These are phyloP conservation scores for Candida tetrigidarum DNA, from an alignment of 1,139 yeast species.

Conservation along the genomic window DNA sequence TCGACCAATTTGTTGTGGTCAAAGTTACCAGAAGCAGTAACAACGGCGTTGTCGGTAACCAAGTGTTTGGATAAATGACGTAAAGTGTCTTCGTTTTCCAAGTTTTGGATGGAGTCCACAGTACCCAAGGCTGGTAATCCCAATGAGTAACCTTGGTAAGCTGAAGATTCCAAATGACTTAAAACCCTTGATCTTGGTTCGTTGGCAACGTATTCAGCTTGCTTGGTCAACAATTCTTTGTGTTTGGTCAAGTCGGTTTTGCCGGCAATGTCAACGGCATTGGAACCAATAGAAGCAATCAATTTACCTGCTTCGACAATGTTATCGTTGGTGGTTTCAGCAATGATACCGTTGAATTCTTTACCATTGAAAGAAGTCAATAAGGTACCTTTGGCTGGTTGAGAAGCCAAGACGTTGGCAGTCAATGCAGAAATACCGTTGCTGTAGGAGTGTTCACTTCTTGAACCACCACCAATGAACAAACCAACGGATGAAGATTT, in stretches of 20 bases:
- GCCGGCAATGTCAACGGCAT: conserved; percentile 33
- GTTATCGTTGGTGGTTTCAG: conserved; percentile 52
- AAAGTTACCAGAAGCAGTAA: conserved; percentile 76
- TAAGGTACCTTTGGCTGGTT: conserved; percentile 49
- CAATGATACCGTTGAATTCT: conserved; percentile 59
- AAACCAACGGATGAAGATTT: conserved; percentile 67
- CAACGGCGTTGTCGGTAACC: conserved; percentile 64
- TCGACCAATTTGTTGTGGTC: conserved; percentile 70
- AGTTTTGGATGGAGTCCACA: conserved; percentile 57
- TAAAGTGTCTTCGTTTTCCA: conserved; percentile 61
- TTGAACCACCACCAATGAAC: conserved; percentile 75
- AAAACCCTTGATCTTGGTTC: conserved; percentile 55
- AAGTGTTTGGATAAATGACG: conserved; percentile 60
- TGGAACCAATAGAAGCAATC: conserved; percentile 40
- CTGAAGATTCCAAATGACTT: conserved; percentile 78
- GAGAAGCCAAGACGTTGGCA: conserved; percentile 49
- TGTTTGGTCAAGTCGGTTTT: conserved; percentile 38
- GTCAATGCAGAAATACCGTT: conserved; percentile 77
- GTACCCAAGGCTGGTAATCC: conserved; percentile 80
- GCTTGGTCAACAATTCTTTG: conserved; percentile 39
- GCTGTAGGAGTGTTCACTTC: conserved; percentile 77
- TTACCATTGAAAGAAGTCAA: conserved; percentile 49
- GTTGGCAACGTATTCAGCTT: conserved; percentile 49
- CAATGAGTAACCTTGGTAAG: conserved; percentile 83
- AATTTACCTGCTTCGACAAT: conserved; percentile 46